Conservation (phyloP, 2,329 filamentous ascomycete species). For the Fusarium brevicatenulatum region DNA sequence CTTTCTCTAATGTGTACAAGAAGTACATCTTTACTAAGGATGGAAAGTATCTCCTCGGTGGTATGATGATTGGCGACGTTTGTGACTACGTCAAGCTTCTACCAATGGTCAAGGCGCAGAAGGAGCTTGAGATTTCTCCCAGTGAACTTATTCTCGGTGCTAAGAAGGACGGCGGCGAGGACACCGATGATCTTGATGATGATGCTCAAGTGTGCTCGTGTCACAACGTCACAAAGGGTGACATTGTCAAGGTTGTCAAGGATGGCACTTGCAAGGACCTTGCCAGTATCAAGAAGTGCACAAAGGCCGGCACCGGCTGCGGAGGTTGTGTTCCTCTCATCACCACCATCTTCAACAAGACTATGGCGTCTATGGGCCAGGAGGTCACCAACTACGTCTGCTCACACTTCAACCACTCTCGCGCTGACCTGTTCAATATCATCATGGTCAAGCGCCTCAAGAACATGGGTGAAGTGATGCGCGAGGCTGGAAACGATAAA, state of each 20-base stretch:
- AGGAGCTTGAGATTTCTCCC: constrained; percentile 79
- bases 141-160: constrained; percentile 86
- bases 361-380: constrained; percentile 85
- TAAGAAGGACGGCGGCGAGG: constrained; percentile 76
- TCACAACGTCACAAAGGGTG: constrained; percentile 90
- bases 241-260: constrained; percentile 77
- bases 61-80: constrained; percentile 97
- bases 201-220: constrained; percentile 93
- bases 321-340: constrained; percentile 91
- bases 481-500: constrained; percentile 75
- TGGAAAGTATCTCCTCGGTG: constrained; percentile 90
- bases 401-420: constrained; percentile 83
- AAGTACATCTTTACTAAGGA: constrained; percentile 93
- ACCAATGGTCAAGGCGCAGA: constrained; percentile 86
- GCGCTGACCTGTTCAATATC: constrained; percentile 91
- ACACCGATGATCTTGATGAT: constrained; percentile 81
- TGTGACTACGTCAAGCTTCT: constrained; percentile 91
- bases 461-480: constrained; percentile 81
- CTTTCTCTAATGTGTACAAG: constrained; percentile 89
- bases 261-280: constrained; percentile 84
- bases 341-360: constrained; percentile 88
- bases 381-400: constrained; percentile 90
- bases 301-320: constrained; percentile 90
- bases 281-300: constrained; percentile 86
- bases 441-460: constrained; percentile 82